Base-by-base conservation (phyloP, 768 basidiomycete genomes). In the Steccherinum ochraceum region DNA sequence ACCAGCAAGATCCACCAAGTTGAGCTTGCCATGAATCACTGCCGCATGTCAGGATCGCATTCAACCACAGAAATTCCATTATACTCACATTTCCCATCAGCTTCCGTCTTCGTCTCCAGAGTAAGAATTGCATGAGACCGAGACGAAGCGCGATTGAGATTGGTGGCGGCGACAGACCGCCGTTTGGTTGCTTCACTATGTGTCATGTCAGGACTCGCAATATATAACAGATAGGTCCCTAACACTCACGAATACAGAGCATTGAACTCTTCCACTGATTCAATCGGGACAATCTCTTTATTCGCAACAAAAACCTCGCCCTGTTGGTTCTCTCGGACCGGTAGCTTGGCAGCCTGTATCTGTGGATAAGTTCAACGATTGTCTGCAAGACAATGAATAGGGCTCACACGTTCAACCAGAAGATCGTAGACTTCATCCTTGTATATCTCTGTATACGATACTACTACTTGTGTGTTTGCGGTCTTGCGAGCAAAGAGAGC, bases 381-480 rank as follows among this genome's bases (percentile, higher is more conserved):
- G 44, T 18, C 26, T n/a, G 42, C 16, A 23, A 7, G 24, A 72
- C n/a, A n/a, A n/a, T n/a, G n/a, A n/a, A 80, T 19, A 59, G 85
- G 86, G 49, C 74, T 80, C 51, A 86, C 86, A 47, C 86, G 73
- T 47, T 77, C 72, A 1, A 88, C 88, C 2, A 94, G 75, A 21
- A 95, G 76, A 62, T 93, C 92, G 59, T 89, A 93, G 2, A 88
- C 86, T 55, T 94, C 92, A 61, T 94, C 91, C 61, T 89, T 89
- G 68, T 93, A 90, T 48, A 94, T 90, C 64, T 94, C 91, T 80
- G 90, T 87, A 55, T 93, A 93, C 1, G 86, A 86, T 12, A 87
- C 71, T 4, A 73, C 60, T 20, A 84, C 67, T 1, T 74, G 71
- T 3, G 25, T 13, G 24, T 20, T n/a, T 1, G 41, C 35, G 3